phyloP scores from a whole-genome alignment of 345 rosid genomes.

The Eucalyptus cloeziana region DNA sequence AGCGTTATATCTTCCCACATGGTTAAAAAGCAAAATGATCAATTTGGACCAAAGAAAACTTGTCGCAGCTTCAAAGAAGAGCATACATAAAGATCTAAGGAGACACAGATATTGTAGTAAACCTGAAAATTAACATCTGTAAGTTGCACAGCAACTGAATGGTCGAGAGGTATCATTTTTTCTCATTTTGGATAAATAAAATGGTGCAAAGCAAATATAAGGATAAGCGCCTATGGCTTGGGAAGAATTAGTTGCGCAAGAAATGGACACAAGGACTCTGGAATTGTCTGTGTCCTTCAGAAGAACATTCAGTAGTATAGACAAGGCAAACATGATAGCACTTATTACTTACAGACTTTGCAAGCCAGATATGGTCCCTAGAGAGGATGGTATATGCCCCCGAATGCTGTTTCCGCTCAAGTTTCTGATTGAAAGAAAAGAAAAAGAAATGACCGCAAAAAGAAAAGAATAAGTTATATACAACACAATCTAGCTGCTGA shows the following conservation, averaged over 20 bases:
- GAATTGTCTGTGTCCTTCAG: background rate
- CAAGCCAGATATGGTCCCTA: constrained; percentile 58
- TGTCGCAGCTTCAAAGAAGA: background rate
- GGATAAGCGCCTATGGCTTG: background rate
- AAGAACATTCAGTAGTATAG: background rate
- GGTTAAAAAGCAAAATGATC: background rate
- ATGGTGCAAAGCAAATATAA: background rate
- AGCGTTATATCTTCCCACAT: background rate
- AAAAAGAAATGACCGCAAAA: background rate
- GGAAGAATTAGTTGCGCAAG: background rate
- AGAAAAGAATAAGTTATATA: background rate
- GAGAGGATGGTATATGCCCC: constrained; percentile 66
- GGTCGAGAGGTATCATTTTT: background rate
- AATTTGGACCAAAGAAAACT: background rate
- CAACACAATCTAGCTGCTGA: background rate
- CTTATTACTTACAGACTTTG: constrained; percentile 58
- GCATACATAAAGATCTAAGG: background rate
- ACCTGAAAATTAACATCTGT: background rate
- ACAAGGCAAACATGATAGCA: background rate
- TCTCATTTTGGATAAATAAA: background rate
- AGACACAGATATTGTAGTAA: background rate
- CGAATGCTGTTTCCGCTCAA: constrained; percentile 71
- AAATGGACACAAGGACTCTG: background rate
- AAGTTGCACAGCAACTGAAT: background rate
- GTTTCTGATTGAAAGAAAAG: constrained; percentile 40